Base-by-base conservation (phyloP, 768 basidiomycete genomes). In the Gelatoporia subvermispora region DNA sequence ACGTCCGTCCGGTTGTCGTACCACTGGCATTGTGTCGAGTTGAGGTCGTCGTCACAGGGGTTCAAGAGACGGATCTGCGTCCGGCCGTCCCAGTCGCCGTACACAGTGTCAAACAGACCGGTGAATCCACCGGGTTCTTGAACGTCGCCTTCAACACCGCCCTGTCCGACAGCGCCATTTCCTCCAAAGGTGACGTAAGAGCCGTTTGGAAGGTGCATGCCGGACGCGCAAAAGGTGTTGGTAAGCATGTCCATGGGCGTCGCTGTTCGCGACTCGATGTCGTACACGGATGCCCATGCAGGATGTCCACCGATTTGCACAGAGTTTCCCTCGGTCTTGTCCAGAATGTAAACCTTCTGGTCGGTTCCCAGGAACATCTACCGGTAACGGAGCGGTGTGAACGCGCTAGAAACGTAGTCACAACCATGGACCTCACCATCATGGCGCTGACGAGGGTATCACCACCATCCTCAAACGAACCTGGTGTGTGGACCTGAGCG, bases 301-400 rank as follows among this genome's bases (percentile, higher is more conserved):
- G 89, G 74, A 66, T 89, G 88, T 1, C 78, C 80, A 50, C 76
- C 72, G 51, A 92, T 74, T 55, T 74, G 67, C 3, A 77, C 77
- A 2, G 74, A 72, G 61, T 93, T 93, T 25, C 79, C 80, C 62
- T 93, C 89, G 1, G 84, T 81, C 70, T 96, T 96, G 72, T 96
- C 93, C n/a, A 93, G 69, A 18, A 93, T 86, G 67, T 93, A 94
- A 28, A 94, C 85, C 63, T 82, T 89, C 56, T 89, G 71, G 7
- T 76, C 70, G 53, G 84, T 88, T 25, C 88, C 90, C 44, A 93
- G 68, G 64, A 93, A 90, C 79, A 87, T 81, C 87, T 86, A 60
- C n/a, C 28, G 25, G 25, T 16, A 18, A 21, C 20, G 36, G 2
- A 34, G 31, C 15, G 41, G 43, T 25, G 41, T 28, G 47, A 45